Evolutionary conservation across 2,329 filamentous ascomycete species (phyloP).

Genomic region (Curvularia hawaiiensis): DNA sequence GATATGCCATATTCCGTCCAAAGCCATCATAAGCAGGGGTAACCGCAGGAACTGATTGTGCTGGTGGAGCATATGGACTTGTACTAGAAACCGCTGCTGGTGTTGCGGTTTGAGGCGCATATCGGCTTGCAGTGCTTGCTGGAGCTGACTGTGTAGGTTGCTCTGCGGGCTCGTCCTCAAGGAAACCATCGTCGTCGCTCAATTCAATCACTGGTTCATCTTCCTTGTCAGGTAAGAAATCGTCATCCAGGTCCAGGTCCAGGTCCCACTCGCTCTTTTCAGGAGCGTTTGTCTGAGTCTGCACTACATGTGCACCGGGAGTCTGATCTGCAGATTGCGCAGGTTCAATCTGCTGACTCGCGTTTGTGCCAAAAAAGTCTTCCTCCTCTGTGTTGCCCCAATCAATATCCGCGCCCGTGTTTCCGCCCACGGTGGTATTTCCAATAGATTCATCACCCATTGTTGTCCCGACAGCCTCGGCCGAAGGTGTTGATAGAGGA

Average conservation of each 20-base stretch:
- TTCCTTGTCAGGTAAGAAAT: constrained; percentile 65
- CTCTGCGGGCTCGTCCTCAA: constrained; percentile 66
- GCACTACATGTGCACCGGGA: constrained; percentile 29
- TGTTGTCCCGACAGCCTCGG: constrained; percentile 39
- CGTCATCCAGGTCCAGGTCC: constrained; percentile 81
- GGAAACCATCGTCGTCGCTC: constrained; percentile 84
- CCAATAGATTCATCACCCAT: constrained; percentile 40
- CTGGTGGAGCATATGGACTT: constrained; percentile 58
- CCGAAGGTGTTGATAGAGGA: constrained; percentile 27
- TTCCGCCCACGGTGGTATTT: constrained; percentile 37
- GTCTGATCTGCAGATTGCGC: constrained; percentile 23
- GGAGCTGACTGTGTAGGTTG: constrained; percentile 22
- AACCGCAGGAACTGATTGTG: constrained; percentile 52
- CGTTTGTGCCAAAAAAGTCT: constrained; percentile 33
- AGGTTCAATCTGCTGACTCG: constrained; percentile 23
- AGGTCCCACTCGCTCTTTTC: constrained; percentile 80
- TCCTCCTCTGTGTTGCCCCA: constrained; percentile 44
- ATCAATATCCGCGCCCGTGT: constrained; percentile 38
- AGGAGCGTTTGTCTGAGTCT: constrained; percentile 20
- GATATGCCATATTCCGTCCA: constrained; percentile 34
- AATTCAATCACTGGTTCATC: constrained; percentile 65
- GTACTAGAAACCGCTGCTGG: constrained; percentile 33
- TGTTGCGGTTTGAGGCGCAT: constrained; percentile 42
- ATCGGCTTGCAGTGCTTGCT: constrained; percentile 34
- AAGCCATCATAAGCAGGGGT: constrained; percentile 41